phyloP scores from a whole-genome alignment of 2,329 filamentous ascomycete species.

The Colletotrichum endophyticum region DNA sequence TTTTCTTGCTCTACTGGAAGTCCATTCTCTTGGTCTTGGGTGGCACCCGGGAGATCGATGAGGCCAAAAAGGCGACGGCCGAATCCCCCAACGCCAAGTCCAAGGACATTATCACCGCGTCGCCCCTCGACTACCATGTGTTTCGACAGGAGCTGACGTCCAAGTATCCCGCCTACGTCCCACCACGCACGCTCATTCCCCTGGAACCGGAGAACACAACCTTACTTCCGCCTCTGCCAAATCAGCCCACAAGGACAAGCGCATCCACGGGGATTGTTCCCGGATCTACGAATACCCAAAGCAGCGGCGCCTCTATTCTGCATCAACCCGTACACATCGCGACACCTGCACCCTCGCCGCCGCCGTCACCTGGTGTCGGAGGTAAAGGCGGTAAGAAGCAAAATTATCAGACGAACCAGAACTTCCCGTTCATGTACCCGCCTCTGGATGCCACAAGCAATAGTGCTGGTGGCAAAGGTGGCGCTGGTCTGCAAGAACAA shows the following conservation, averaged over 20 bases:
- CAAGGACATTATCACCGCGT: constrained; percentile 86
- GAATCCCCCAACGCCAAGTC: constrained; percentile 65
- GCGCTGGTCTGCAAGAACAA: constrained; percentile 77
- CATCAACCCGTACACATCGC: constrained; percentile 97
- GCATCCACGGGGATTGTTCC: constrained; percentile 67
- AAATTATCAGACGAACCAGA: constrained; percentile 98
- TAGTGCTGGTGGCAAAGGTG: constrained; percentile 86
- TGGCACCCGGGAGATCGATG: constrained; percentile 73
- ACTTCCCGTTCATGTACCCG: constrained; percentile 97
- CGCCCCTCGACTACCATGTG: constrained; percentile 92
- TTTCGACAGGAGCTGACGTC: constrained; percentile 97
- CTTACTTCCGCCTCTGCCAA: constrained; percentile 83
- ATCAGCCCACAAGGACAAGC: constrained; percentile 69
- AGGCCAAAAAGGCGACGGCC: constrained; percentile 74
- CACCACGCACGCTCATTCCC: constrained; percentile 81
- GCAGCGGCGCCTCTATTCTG: constrained; percentile 77
- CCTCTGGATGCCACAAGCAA: constrained; percentile 90
- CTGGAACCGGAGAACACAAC: constrained; percentile 91
- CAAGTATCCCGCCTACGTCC: constrained; percentile 96
- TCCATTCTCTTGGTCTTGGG: constrained; percentile 86
- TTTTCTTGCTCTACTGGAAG: constrained; percentile 91
- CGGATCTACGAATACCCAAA: constrained; percentile 57
- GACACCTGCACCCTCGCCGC: constrained; percentile 95
- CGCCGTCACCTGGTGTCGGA: constrained; percentile 84
- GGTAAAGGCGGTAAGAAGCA: constrained; percentile 98